Evolutionary conservation across 805 yeast genomes (phyloP), one percentile per base, ranked within the genome.

Genomic region (Nakazawaea wyomingensis): DNA sequence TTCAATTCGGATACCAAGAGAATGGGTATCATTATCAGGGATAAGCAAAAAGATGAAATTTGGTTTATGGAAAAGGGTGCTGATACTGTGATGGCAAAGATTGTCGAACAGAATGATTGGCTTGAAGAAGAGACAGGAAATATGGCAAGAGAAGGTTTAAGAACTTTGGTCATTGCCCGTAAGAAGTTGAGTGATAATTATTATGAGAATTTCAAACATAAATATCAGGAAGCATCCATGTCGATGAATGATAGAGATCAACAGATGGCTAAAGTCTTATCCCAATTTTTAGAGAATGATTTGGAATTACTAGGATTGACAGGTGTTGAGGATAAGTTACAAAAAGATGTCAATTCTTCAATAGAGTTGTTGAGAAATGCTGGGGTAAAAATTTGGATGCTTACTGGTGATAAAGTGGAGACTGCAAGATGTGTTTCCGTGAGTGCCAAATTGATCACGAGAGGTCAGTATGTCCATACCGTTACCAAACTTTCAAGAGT

Each of bases 391-490:
- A 93, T 93, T 40, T 93, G 99, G 99, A 95, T 93, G 99, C 68
- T 93, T 37, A 93, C 99, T 0, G 99, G 99, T 52, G 99, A 93
- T 61, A 93, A 93, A 60, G 98, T 93, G 5, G 99, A 93, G 65
- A 93, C 99, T 0, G 99, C 99, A 1, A 79, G 89, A 47, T 93
- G 99, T 72, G 97, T 93, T 31, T 89, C 97, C 17, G 85, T 95
- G n/a, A 86, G 96, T 60, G 93, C 97, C 26, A 83, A 90, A 55
- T 74, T 93, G 40, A 91, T 93, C 22, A 74, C 95, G 2, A 76
- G 98, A 50, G 99, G 99, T 3, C 99, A 93, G 63, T 84, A 82
- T 52, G 89, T 93, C 19, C 96, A 90, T 57, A 81, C 89, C 1
- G 74, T 93, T 27, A 85, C 96, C 3, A 82, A 79, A 49, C 59